Base-by-base conservation (phyloP, 805 yeast species). In the Metschnikowia colocasiae region DNA sequence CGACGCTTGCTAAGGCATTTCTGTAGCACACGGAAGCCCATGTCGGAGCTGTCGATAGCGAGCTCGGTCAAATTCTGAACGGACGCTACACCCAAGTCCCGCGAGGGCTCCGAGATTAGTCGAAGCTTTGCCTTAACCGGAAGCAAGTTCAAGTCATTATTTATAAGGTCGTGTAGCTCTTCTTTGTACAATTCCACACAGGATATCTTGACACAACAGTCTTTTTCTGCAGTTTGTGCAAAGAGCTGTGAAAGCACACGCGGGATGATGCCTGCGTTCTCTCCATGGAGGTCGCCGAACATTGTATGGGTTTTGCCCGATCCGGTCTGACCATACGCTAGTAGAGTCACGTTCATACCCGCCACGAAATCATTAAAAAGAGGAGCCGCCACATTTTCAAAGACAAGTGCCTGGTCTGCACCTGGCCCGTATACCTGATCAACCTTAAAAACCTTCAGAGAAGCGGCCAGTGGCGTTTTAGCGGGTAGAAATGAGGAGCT, bases 181-280 rank as follows among this genome's bases (percentile, higher is more conserved):
- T 90, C 97, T 58, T 90, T 89, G 68, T 90, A 91, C 16, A 90
- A 69, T 62, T 90, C 97, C 45, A 89, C 76, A 61, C 85, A 91
- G 0, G 95, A 86, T 52, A 89, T 78, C 60, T 83, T 84, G 16
- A 86, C 89, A 27, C 85, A 60, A 59, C 75, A 82, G 59, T 85
- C 95, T 16, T 16, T 20, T 26, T 19, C 15, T 2, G 36, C 30
- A 22, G 63, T 49, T 6, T 43, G 49, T 23, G 71, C 68, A 62
- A 88, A 88, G 5, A 87, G 65, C 39, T 69, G 67, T 32, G 62
- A 57, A 39, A 80, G 57, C 5, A 76, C 69, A 31, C 83, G 69
- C 50, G 60, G 79, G 27, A 82, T 76, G 42, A 85, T 85, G 6
- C 95, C 94, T 6, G 84, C 65, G 39, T 69, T 47, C 23, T 60